Evolutionary conservation across 352 stramenopile genomes (phyloP), one percentile per base, ranked within the genome.

Genomic region (Pythium aristosporum): DNA sequence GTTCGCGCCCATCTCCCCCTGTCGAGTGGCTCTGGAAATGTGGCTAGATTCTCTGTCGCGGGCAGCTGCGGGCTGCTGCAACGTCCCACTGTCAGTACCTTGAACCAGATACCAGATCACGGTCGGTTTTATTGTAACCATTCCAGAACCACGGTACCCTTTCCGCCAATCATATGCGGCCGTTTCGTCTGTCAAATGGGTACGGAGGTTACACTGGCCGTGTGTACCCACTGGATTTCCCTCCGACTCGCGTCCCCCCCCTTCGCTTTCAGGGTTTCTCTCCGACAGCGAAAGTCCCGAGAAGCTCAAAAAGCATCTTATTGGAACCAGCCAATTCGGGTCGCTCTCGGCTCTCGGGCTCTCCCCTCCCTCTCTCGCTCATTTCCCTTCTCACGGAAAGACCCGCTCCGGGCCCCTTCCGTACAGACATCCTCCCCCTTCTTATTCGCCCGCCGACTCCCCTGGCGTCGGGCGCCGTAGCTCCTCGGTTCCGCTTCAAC

Each of bases 221-320:
- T 23, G 37, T 69, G 62, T 69, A 69, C 54, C 62, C 62, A 69
- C 62, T 50, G 39, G 58, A 65, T 65, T 58, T 37, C 39, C 53
- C 53, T n/a, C 34, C 5, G 25, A 32, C 30, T 43, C 30, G 25
- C 25, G 25, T 30, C 37, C 39, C 39, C 43, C 30, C 41, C 23
- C 23, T 54, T 48, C 18, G n/a, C 41, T 48, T 25, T 30, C 25
- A 30, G 25, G 25, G 25, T 30, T 30, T 30, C 25, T 30, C 25
- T 30, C 25, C 25, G 3, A 30, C 25, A 30, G 25, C 25, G 25
- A 30, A 30, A 30, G 25, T 30, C 25, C 25, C 25, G 25, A 30
- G 25, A 30, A 30, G 25, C 25, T 30, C 25, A 30, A 30, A 30
- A 30, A 21, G 44, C 44, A 50, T 18, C 44, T 50, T 50, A 52